These are phyloP conservation scores for Cucurbita maxima DNA, from an alignment of 306 rosid species.

Conservation along the genomic window DNA sequence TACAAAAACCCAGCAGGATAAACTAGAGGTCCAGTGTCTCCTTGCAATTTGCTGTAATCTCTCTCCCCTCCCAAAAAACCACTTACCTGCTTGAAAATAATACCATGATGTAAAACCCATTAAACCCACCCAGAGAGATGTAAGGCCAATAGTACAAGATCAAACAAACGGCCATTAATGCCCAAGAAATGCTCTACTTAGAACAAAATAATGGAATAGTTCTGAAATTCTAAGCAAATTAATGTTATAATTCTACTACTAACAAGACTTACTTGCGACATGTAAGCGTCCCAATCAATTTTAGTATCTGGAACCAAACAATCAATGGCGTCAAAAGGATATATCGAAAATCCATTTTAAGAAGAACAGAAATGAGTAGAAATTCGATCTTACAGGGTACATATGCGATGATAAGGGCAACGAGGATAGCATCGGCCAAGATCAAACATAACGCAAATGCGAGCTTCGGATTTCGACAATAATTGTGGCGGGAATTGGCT, in stretches of 20 bases:
- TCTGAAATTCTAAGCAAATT: neutral
- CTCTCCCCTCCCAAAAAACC: constrained; percentile 81
- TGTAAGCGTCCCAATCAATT: constrained; percentile 98
- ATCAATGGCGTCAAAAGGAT: neutral
- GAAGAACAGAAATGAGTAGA: neutral
- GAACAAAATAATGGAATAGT: neutral
- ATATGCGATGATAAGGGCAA: constrained; percentile 48
- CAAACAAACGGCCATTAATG: neutral
- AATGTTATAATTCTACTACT: neutral
- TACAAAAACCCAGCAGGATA: constrained; percentile 89
- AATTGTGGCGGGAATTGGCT: neutral
- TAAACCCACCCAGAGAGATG: no score
- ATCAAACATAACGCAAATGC: constrained; percentile 38
- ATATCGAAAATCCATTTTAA: neutral
- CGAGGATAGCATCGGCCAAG: constrained; percentile 42
- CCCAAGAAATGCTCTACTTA: neutral
- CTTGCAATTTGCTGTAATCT: constrained; percentile 62
- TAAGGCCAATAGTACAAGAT: no score
- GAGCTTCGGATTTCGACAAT: constrained; percentile 20
- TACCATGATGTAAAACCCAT: neutral
- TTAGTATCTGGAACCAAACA: constrained; percentile 56
- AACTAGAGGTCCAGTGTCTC: constrained; percentile 95
- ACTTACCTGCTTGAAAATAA: constrained; percentile 17
- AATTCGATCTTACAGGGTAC: constrained; percentile 50
- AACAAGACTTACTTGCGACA: constrained; percentile 52